Percentiles rank a stretch among this genome's conserved stretches.
These are phyloP conservation scores for Hypseocharis bilobata DNA, from an alignment of 441 rosid species.

Conservation along the genomic window DNA sequence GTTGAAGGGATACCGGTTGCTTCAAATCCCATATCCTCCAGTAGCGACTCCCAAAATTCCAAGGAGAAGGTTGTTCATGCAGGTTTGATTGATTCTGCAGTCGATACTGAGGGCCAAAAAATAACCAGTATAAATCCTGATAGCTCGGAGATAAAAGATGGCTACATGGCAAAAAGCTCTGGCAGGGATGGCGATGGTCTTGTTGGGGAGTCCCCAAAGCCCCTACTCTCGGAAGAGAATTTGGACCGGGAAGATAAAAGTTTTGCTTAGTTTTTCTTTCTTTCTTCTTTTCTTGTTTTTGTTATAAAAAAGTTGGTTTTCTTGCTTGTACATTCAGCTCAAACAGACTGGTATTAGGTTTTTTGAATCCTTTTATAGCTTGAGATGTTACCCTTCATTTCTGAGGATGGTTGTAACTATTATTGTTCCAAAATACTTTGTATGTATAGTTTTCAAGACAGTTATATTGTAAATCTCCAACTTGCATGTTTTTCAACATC, in stretches of 20 bases:
- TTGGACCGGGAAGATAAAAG: conserved; percentile 4
- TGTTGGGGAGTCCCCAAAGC: conserved; percentile 10
- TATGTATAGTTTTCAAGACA: neutral
- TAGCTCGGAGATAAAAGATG: conserved; percentile 17
- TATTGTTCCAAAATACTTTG: neutral
- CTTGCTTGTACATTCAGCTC: neutral
- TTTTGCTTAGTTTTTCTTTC: neutral
- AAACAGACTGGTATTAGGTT: neutral
- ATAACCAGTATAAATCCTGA: conserved; percentile 17
- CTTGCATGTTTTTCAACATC: too few species aligned
- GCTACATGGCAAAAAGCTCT: conserved; percentile 13
- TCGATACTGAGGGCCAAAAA: conserved; percentile 17
- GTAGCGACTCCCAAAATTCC: conserved; percentile 23
- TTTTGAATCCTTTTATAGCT: neutral
- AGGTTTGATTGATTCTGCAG: conserved; percentile 17
- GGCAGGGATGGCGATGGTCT: neutral
- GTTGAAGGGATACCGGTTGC: conserved; percentile 24
- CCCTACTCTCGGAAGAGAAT: conserved; percentile 11
- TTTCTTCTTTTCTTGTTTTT: neutral
- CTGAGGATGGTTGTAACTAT: neutral
- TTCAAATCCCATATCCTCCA: conserved; percentile 19
- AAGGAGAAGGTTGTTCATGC: conserved; percentile 19
- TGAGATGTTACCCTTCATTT: neutral
- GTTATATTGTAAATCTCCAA: neutral
- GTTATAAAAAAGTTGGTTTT: neutral